phyloP scores from a whole-genome alignment of 1,139 yeast genomes.

The Torulaspora globosa region DNA sequence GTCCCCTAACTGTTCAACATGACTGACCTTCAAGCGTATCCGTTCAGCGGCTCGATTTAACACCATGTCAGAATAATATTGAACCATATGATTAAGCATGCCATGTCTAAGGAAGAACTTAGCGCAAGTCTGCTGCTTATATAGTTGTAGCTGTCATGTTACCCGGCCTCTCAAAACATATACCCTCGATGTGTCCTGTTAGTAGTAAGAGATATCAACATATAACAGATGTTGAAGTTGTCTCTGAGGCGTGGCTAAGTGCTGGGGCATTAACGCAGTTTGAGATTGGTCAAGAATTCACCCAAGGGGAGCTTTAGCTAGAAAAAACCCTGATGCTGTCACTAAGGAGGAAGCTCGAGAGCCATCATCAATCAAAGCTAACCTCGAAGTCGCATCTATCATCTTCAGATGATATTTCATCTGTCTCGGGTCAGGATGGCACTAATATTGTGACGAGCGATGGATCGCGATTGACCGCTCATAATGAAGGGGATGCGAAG shows the following conservation, averaged over 20 bases:
- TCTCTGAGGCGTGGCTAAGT: neutral
- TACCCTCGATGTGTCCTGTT: neutral
- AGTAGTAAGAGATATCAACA: neutral
- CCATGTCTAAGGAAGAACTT: slow-evolving; percentile 27
- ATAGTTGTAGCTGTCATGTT: neutral
- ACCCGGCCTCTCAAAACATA: slow-evolving; percentile 1
- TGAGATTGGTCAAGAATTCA: neutral
- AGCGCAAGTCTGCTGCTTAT: slow-evolving; percentile 2
- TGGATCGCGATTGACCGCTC: slow-evolving; percentile 20
- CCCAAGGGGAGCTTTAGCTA: neutral
- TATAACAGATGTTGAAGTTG: neutral
- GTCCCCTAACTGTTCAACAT: slow-evolving; percentile 21
- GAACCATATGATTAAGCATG: slow-evolving; percentile 18
- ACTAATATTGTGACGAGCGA: slow-evolving; percentile 20
- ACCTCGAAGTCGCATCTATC: slow-evolving; percentile 20
- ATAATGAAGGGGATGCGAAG: slow-evolving; percentile 21
- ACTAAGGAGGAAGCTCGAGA: slow-evolving; percentile 26
- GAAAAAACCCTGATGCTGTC: slow-evolving; percentile 19
- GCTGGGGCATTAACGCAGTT: neutral
- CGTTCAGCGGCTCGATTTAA: slow-evolving; percentile 8
- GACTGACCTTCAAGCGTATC: slow-evolving; percentile 13
- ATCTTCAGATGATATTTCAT: slow-evolving; percentile 28
- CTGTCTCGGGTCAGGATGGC: slow-evolving; percentile 25
- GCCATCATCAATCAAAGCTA: slow-evolving; percentile 24
- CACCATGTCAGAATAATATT: slow-evolving; percentile 19